These are phyloP conservation scores for Calonectria pteridis DNA, from an alignment of 2,329 filamentous ascomycete species.

Conservation along the genomic window DNA sequence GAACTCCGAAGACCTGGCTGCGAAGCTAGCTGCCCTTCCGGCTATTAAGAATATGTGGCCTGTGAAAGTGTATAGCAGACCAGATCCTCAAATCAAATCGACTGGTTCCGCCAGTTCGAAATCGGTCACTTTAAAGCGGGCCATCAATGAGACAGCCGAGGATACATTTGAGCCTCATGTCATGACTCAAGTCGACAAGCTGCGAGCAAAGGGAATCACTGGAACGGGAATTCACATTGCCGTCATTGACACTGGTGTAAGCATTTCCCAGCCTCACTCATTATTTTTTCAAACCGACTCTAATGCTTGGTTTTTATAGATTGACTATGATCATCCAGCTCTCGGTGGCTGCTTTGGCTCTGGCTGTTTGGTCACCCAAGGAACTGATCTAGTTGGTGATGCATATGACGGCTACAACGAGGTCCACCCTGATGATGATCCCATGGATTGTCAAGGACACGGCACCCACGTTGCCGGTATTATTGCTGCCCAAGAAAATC, in stretches of 20 bases:
- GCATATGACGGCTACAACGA: constrained; percentile 57
- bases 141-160: background rate
- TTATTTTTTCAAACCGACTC: background rate
- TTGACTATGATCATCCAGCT: constrained; percentile 73
- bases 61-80: constrained; percentile 59
- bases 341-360: constrained; percentile 74
- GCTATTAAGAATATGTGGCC: constrained; percentile 64
- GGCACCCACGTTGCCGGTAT: constrained; percentile 74
- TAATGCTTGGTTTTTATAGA: constrained; percentile 44
- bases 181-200: constrained; percentile 70
- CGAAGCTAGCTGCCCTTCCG: constrained; percentile 55
- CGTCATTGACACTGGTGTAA: constrained; percentile 67
- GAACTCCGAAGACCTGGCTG: constrained; percentile 57
- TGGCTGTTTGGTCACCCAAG: constrained; percentile 69
- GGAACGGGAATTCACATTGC: constrained; percentile 67
- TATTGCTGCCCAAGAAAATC: constrained; percentile 69
- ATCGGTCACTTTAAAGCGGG: background rate
- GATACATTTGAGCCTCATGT: constrained; percentile 50
- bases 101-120: background rate
- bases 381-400: constrained; percentile 70
- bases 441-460: constrained; percentile 69
- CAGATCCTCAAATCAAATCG: constrained; percentile 33
- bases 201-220: constrained; percentile 60
- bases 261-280: constrained; percentile 34
- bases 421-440: constrained; percentile 61